These are phyloP conservation scores for Echeveria elegans DNA, from an alignment of 164 flowering plant genomes.

Conservation along the genomic window DNA sequence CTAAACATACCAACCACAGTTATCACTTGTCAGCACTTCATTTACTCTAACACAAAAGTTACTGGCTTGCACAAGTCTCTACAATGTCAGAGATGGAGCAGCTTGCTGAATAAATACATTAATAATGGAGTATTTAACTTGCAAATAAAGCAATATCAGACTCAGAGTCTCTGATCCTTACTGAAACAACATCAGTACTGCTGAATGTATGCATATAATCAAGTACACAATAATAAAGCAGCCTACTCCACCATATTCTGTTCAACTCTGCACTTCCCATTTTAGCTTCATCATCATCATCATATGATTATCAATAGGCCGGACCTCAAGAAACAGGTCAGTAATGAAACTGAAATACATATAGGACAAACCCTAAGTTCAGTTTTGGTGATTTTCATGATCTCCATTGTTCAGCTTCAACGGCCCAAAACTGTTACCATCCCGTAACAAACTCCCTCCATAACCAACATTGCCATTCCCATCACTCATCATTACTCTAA, in stretches of 20 bases:
- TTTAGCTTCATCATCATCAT: not conserved
- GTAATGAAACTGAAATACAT: not conserved
- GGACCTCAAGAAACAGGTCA: not conserved
- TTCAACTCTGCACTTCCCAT: not conserved
- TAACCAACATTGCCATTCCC: conserved; percentile 3
- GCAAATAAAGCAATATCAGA: conserved; percentile 7
- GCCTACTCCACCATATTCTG: not conserved
- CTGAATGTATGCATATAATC: not conserved
- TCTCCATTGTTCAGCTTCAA: conserved; percentile 3
- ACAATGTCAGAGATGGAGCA: not conserved
- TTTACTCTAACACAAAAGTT: not conserved
- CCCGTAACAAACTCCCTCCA: conserved; percentile 47
- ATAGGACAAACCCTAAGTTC: not conserved
- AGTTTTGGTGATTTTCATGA: conserved; percentile 7
- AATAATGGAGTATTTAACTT: not conserved
- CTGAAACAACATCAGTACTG: conserved; percentile 1
- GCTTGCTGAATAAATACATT: not conserved
- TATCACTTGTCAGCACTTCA: not conserved
- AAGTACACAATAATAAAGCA: conserved; percentile 1
- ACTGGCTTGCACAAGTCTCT: not conserved
- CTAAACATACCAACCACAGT: not conserved
- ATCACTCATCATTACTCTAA: conserved; percentile 3
- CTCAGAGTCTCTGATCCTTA: too few species aligned
- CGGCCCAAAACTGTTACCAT: conserved; percentile 21
- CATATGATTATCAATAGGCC: not conserved